Base-by-base conservation (phyloP, 805 yeast species). In the Kazachstania taianensis region DNA sequence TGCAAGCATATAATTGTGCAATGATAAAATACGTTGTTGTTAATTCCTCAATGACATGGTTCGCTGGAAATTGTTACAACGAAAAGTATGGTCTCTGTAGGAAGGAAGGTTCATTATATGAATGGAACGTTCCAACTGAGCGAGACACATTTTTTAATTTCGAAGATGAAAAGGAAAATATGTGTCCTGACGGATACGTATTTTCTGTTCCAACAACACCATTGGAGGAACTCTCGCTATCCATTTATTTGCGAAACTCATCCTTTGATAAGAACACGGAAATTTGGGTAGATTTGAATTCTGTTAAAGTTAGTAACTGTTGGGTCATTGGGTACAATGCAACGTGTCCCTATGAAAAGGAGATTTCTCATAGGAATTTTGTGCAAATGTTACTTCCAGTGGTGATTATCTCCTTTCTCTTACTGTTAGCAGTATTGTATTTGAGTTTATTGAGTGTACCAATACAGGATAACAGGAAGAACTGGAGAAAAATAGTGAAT, bases 241-340 rank as follows among this genome's bases (percentile, higher is more conserved):
- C 39, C 8, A 24, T 40, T 41, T 39, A 38, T 48, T 24, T 55
- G 12, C 17, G 31, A 10, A 32, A 40, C 6, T 8, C 30, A 5
- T 15, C 27, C n/a, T 37, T 37, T 7, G 32, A 38, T 9, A 31
- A 28, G 8, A 41, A 32, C 30, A 19, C 30, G 2, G 39, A 42
- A 10, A 31, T 54, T 10, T 87, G 96, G 96, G 72, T 85, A 3
- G 85, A 84, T 57, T 46, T 85, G 43, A 87, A 89, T 52, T 83
- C 87, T 13, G 67, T 89, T 16, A 71, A 83, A 1, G 75, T 77
- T 15, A 59, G 69, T 3, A 71, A 75, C 37, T 87, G 97, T 51
- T 89, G 92, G 87, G 86, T 86, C 4, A 57, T 72, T 9, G 95
- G 94, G 1, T 73, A 84, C 0, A 66, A 72, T 41, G 78, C 89